Evolutionary conservation across 2,329 filamentous ascomycete genomes (phyloP).

Genomic region (Paecilomyces dactylethromorphus): DNA sequence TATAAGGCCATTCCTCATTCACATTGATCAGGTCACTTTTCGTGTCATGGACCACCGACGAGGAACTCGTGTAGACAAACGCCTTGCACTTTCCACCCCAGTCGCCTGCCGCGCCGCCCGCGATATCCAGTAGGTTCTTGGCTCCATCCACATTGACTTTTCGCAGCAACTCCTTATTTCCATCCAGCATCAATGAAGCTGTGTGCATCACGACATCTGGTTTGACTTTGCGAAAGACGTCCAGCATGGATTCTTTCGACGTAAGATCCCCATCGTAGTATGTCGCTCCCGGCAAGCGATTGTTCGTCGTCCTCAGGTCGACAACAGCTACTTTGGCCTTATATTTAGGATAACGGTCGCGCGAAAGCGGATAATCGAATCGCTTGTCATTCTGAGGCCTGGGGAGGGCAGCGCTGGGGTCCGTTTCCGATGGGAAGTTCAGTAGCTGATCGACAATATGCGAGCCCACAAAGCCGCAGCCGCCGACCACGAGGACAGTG

Average conservation of each 20-base stretch:
- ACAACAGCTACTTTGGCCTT: conserved; percentile 58
- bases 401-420: conserved; percentile 30
- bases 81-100: conserved; percentile 60
- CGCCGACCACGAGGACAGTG: conserved; percentile 70
- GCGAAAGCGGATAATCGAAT: conserved; percentile 30
- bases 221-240: conserved; percentile 58
- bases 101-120: conserved; percentile 58
- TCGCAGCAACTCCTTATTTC: conserved; percentile 57
- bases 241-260: conserved; percentile 52
- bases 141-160: conserved; percentile 89
- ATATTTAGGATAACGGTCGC: conserved; percentile 35
- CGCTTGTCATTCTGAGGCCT: conserved; percentile 27
- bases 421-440: conserved; percentile 48
- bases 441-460: conserved; percentile 71
- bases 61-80: conserved; percentile 86
- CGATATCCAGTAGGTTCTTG: conserved; percentile 58
- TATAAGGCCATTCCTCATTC: conserved; percentile 73
- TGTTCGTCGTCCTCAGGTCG: conserved; percentile 64
- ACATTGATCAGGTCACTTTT: conserved; percentile 72
- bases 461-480: conserved; percentile 78
- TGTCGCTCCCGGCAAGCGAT: conserved; percentile 55
- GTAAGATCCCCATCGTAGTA: conserved; percentile 79
- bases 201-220: conserved; percentile 89
- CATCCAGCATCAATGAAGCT: conserved; percentile 56
- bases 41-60: conserved; percentile 81